Evolutionary conservation across 129 eudicot species (phyloP), one percentile per base, ranked within the genome.

Genomic region (Erigeron canadensis): DNA sequence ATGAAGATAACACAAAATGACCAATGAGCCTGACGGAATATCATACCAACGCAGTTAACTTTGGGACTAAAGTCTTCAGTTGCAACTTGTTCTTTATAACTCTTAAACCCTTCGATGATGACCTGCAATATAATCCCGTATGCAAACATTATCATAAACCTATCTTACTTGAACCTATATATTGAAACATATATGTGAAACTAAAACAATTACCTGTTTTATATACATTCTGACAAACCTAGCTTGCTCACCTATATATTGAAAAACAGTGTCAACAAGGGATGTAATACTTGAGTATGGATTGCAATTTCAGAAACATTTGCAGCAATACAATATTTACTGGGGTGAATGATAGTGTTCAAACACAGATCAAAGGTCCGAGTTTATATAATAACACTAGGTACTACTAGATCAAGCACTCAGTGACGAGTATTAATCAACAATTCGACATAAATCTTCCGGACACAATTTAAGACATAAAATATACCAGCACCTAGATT

Each of bases 1-100:
- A 23, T 53, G 23, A 53, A 22, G 6, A 16, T 53, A 53, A 17
- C 58, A n/a, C 22, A 45, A 8, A 11, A 21, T 42, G 54, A 71
- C 54, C 65, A 50, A 76, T 56, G 28, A 58, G 11, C 47, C 41
- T 17, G 53, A 70, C 51, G 28, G 39, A 8, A 51, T 6, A 68
- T 67, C 48, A 59, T 86, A 95, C 99, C 99, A 77, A 90, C 99
- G 69, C 99, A 95, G 57, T 95, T 95, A 67, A 95, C 99, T 88
- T 95, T 95, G 40, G 96, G 72, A 80, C 99, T 95, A 76, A 95
- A 90, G 48, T 81, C 78, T 78, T 95, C 97, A 60, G 97, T 83
- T 2, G 96, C 92, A 76, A 90, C 87, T 86, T 90, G 99, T 61
- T 95, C 99, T 74, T 81, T 88, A 65, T 87, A 95, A 77, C 97